phyloP scores from a whole-genome alignment of 192 early-diverging fungal genomes.

The Backusella liffmaniae region DNA sequence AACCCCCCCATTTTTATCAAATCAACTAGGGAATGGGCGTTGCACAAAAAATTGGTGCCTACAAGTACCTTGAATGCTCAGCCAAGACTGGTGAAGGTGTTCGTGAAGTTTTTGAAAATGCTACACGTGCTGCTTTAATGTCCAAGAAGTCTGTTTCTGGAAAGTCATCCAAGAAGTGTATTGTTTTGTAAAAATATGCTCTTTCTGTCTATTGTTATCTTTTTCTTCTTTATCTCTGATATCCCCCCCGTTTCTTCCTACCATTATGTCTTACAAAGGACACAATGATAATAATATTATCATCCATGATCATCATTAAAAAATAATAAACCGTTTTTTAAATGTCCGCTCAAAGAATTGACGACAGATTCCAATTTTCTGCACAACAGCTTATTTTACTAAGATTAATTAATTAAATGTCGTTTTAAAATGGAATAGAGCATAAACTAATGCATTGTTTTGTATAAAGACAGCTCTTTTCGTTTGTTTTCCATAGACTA shows the following conservation, averaged over 20 bases:
- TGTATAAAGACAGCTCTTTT: too few species aligned
- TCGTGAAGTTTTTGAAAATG: slow-evolving; percentile 80
- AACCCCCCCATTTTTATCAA: not conserved
- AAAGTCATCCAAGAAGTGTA: slow-evolving; percentile 20
- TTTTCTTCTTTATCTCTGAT: not conserved
- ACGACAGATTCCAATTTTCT: too few species aligned
- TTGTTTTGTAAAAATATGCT: slow-evolving; percentile 20
- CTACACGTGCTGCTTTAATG: slow-evolving; percentile 45
- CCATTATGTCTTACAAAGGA: not conserved
- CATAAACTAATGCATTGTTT: too few species aligned
- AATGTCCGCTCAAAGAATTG: not conserved
- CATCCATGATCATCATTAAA: not conserved
- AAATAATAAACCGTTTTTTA: not conserved
- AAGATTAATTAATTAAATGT: too few species aligned
- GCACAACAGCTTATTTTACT: too few species aligned
- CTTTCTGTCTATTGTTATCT: not conserved
- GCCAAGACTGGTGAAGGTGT: slow-evolving; percentile 78
- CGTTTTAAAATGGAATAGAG: too few species aligned
- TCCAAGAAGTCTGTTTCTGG: slow-evolving; percentile 8
- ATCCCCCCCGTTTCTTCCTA: not conserved
- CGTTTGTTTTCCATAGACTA: too few species aligned
- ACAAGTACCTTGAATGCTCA: slow-evolving; percentile 84
- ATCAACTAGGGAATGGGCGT: slow-evolving; percentile 53
- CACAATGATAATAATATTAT: slow-evolving; percentile 3
- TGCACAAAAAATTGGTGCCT: slow-evolving; percentile 74